phyloP scores from a whole-genome alignment of 2,329 filamentous ascomycete species.

The Pseudocercospora ulei region DNA sequence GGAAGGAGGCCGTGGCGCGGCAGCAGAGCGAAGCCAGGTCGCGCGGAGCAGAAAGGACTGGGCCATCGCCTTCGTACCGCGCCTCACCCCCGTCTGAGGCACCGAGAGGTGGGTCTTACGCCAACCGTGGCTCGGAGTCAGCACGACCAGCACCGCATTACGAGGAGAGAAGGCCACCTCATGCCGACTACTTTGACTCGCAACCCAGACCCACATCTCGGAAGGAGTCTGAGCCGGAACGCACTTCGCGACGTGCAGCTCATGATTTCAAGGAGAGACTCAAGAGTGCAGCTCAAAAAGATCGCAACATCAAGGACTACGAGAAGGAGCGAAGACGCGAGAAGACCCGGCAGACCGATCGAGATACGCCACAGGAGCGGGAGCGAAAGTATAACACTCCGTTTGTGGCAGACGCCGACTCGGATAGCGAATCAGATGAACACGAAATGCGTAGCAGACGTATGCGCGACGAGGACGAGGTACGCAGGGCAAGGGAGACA shows the following conservation, averaged over 20 bases:
- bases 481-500: constrained; percentile 20
- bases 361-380: constrained; percentile 36
- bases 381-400: constrained; percentile 32
- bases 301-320: constrained; percentile 24
- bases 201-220: constrained; percentile 31
- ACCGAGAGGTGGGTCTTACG: constrained; percentile 12
- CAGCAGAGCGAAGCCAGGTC: constrained; percentile 17
- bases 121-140: constrained; percentile 16
- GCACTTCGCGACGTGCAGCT: constrained; percentile 20
- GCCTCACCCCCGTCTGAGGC: constrained; percentile 11
- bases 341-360: constrained; percentile 35
- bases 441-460: constrained; percentile 19
- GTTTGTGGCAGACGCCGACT: constrained; percentile 30
- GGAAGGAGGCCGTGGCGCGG: constrained; percentile 46
- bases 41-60: constrained; percentile 15
- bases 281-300: constrained; percentile 8
- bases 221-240: constrained; percentile 38
- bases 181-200: constrained; percentile 33
- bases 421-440: constrained; percentile 28
- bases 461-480: constrained; percentile 24
- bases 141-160: constrained; percentile 25
- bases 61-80: constrained; percentile 17
- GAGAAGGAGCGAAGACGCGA: constrained; percentile 37
- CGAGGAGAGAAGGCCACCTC: constrained; percentile 30
- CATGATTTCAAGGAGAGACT: constrained; percentile 24